Base-by-base conservation (phyloP, 2,329 filamentous ascomycete genomes). In the Teratosphaeria destructans region DNA sequence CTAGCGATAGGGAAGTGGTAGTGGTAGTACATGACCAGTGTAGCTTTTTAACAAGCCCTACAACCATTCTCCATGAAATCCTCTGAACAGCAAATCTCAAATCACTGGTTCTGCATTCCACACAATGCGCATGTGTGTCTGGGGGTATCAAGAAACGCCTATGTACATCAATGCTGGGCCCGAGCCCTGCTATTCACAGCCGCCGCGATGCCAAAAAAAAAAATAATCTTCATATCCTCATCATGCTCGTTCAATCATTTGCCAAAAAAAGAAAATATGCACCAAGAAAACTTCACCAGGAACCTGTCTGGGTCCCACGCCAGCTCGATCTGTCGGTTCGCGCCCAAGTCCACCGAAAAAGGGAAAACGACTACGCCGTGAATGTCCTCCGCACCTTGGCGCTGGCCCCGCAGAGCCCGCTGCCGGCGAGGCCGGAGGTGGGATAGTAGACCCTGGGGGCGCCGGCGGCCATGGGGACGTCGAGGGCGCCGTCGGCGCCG, bases 361-460 rank as follows among this genome's bases (percentile, higher is more conserved):
- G 11, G 12, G 6, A 39, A 39, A 10, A 43, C n/a, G 43, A 23
- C 19, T 49, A 49, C 23, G 43, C 43, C 23, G 16, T 10, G 19
- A 49, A 49, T 19, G 43, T 49, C 43, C 43, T 49, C n/a, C 43
- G 6, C n/a, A 23, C 43, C 47, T 58, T 60, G 49, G 47, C 54
- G 52, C 59, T 57, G 10, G 53, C 23, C 8, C 63, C 63, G 49
- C 64, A 66, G 12, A 66, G 52, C 11, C 64, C 64, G 47, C 63
- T 63, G 16, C 62, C 61, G 26, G 55, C 55, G 29, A 64, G 52
- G 26, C 54, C 56, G 26, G 62, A 61, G 10, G 67, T 68, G 3
- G 74, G 68, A 55, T 73, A 75, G 59, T 71, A 75, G 23, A 75
- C 66, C 52, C 67, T 67, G 3, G 74, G 72, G 57, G 72, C 52